Percentiles rank a stretch among this genome's conserved stretches.
phyloP scores from a whole-genome alignment of 441 rosid genomes.

The Manihot esculenta region DNA sequence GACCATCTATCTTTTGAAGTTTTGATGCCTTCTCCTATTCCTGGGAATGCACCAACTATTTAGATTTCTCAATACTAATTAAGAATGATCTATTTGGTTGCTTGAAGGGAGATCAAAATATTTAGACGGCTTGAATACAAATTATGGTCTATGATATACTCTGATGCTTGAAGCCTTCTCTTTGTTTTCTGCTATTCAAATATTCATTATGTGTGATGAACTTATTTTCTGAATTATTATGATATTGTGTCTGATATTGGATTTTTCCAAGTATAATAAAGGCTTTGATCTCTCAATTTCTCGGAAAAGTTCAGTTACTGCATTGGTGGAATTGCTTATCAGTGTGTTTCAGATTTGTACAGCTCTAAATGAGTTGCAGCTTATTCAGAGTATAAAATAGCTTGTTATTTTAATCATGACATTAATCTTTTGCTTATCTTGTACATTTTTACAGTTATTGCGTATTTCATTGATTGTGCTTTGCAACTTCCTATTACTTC shows the following conservation, averaged over 20 bases:
- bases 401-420: background rate
- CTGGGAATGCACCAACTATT: background rate
- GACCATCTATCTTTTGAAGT: background rate
- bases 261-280: background rate
- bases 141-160: constrained; percentile 1
- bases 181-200: background rate
- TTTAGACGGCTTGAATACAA: background rate
- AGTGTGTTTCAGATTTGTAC: background rate
- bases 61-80: background rate
- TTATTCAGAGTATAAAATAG: background rate
- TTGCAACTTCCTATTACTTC: constrained; percentile 6
- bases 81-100: background rate
- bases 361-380: background rate
- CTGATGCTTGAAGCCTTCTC: background rate
- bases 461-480: background rate
- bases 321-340: background rate
- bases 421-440: background rate
- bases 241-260: background rate
- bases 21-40: background rate
- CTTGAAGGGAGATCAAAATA: background rate
- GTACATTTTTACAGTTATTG: background rate
- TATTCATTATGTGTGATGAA: background rate
- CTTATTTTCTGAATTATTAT: background rate
- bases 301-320: background rate
- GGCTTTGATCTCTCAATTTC: constrained; percentile 2